Evolutionary conservation across 2,329 filamentous ascomycete species (phyloP).

Genomic region (Fusarium falciforme): DNA sequence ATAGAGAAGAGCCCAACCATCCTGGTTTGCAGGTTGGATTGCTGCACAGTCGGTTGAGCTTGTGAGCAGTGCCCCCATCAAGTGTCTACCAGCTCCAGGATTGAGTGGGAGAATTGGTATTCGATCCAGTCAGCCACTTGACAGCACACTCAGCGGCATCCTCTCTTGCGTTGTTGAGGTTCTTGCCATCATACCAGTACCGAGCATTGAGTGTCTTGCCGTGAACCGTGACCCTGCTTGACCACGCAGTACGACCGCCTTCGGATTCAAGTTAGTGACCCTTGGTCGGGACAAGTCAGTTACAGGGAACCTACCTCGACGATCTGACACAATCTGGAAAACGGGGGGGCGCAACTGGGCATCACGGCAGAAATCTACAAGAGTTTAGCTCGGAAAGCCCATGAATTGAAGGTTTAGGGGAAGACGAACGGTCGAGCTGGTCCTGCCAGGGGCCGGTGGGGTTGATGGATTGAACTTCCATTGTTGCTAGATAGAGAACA

Average conservation of each 20-base stretch:
- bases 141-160: conserved; percentile 89
- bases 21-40: not conserved
- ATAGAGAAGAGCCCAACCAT: not conserved
- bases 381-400: conserved; percentile 12
- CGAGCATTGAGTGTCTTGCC: conserved; percentile 75
- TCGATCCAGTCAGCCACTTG: conserved; percentile 62
- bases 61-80: conserved; percentile 6
- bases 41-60: conserved; percentile 2
- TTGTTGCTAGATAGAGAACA: conserved; percentile 8
- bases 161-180: conserved; percentile 87
- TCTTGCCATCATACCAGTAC: conserved; percentile 92
- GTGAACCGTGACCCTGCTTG: conserved; percentile 79
- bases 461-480: conserved; percentile 40
- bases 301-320: conserved; percentile 68
- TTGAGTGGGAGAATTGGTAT: conserved; percentile 37
- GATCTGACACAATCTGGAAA: conserved; percentile 80
- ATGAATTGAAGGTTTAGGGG: not conserved
- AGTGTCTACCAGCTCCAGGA: conserved; percentile 40
- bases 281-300: not conserved
- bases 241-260: conserved; percentile 95
- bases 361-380: conserved; percentile 67
- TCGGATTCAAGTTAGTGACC: not conserved
- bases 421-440: conserved; percentile 63
- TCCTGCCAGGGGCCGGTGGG: conserved; percentile 62
- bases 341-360: conserved; percentile 65